These are phyloP conservation scores for Solanum chilense DNA, from an alignment of 257 asterid species.

Conservation along the genomic window DNA sequence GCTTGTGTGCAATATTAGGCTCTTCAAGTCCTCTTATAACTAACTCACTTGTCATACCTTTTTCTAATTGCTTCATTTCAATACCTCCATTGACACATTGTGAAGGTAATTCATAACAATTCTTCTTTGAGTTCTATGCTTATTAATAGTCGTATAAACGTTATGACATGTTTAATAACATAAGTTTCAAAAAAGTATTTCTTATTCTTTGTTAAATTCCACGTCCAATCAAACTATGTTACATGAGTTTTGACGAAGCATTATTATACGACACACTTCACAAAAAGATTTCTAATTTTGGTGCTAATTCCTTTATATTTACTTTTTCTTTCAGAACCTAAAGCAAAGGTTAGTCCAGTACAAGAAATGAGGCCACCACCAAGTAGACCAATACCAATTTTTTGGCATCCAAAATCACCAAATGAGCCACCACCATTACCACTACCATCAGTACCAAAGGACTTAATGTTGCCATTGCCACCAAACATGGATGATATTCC, in stretches of 20 bases:
- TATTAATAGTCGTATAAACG: neutral
- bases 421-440: neutral
- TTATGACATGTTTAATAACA: neutral
- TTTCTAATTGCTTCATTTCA: neutral
- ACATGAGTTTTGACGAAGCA: neutral
- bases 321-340: neutral
- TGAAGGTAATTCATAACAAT: neutral
- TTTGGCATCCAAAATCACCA: neutral
- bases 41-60: neutral
- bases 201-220: neutral
- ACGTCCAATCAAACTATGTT: neutral
- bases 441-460: neutral
- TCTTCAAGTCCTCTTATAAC: neutral
- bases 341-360: neutral
- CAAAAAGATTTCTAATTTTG: neutral
- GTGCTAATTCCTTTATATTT: neutral
- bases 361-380: constrained; percentile 2
- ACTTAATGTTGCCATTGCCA: neutral
- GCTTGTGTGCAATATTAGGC: neutral
- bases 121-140: neutral
- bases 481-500: neutral
- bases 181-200: neutral
- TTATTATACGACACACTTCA: neutral
- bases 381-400: neutral
- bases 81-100: constrained; percentile 4